phyloP scores from a whole-genome alignment of 176 grass and related monocot genomes.

The Sorghum bicolor region Sorghum_bicolor_NCBIv3 NC_012876.2:916001-916500 shows the following conservation, averaged over 20 bases:
- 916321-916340: too few relatives aligned
- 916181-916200: constrained; percentile 19
- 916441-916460: too few relatives aligned
- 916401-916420: too few relatives aligned
- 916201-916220: constrained; percentile 46
- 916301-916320: too few relatives aligned
- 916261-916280: constrained; percentile 29
- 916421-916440: too few relatives aligned
- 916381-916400: too few relatives aligned
- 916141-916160: constrained; percentile 40
- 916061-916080: constrained; percentile 33
- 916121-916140: constrained; percentile 34
- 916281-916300: constrained; percentile 22
- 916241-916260: constrained; percentile 33
- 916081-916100: constrained; percentile 37
- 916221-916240: constrained; percentile 60
- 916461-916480: too few relatives aligned
- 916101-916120: constrained; percentile 36
- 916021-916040: constrained; percentile 33
- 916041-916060: constrained; percentile 23
- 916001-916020: constrained; percentile 27
- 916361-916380: too few relatives aligned
- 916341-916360: too few relatives aligned
- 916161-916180: constrained; percentile 34
- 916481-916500: too few relatives aligned